These are phyloP conservation scores for Stereocaulon alpinum DNA, from an alignment of 495 filamentous ascomycete genomes.

Conservation along the genomic window DNA sequence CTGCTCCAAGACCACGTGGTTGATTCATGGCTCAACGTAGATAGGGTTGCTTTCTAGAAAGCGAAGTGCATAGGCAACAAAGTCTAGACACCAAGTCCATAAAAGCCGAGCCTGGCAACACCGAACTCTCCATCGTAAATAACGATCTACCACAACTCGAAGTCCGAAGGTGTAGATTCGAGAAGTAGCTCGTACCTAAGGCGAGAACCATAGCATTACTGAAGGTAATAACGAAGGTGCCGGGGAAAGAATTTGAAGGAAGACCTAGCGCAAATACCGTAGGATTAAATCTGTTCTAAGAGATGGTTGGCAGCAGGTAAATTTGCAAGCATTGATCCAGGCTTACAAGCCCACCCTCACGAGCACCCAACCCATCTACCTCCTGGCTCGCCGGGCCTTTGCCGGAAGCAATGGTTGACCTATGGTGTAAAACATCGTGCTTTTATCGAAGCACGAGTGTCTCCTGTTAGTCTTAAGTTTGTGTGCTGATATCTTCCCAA, in stretches of 20 bases:
- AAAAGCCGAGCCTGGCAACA: too few relatives aligned
- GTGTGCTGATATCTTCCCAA: not conserved
- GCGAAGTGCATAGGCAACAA: not conserved
- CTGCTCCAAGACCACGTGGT: too few relatives aligned
- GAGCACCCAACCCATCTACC: not conserved
- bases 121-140: not conserved
- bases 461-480: too few relatives aligned
- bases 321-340: not conserved
- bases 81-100: rapidly evolving
- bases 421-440: not conserved
- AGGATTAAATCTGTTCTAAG: not conserved
- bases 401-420: not conserved
- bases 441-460: not conserved
- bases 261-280: not conserved
- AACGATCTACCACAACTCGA: too few relatives aligned
- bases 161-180: not conserved
- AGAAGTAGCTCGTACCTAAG: too few relatives aligned
- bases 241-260: conserved; percentile 6
- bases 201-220: not conserved
- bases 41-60: too few relatives aligned
- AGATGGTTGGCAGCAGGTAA: not conserved
- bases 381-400: not conserved
- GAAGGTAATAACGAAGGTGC: not conserved
- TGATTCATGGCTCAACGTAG: too few relatives aligned
- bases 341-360: not conserved